A percentile compares a stretch with the other conserved stretches of the same genome.
Conservation (phyloP, 2,329 filamentous ascomycete species). For the Penicillium sp. region DNA sequence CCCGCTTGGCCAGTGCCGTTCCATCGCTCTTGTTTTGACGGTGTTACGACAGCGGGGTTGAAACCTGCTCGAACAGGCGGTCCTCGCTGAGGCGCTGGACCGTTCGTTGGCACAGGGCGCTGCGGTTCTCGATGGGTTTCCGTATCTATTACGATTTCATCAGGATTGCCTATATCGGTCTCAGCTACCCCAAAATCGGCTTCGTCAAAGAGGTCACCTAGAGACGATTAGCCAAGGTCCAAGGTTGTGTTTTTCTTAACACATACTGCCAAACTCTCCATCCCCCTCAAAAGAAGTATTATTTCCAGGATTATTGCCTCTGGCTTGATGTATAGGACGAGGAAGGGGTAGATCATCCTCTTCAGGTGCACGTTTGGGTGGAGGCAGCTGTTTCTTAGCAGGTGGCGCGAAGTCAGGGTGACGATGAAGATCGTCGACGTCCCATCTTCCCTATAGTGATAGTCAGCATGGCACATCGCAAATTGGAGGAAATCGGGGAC, state of each 20-base stretch:
- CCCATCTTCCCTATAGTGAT: constrained; percentile 61
- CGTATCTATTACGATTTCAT: constrained; percentile 65
- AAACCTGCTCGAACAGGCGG: constrained; percentile 20
- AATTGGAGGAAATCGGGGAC: not conserved
- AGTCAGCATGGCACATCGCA: constrained; percentile 15
- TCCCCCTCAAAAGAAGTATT: constrained; percentile 38
- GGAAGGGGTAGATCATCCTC: constrained; percentile 52
- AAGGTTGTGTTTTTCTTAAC: not conserved
- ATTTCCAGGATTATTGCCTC: constrained; percentile 34
- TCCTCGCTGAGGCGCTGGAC: constrained; percentile 22
- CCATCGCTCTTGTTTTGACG: constrained; percentile 42
- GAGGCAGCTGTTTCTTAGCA: constrained; percentile 56
- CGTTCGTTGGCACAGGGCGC: constrained; percentile 28
- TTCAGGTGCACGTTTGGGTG: constrained; percentile 42
- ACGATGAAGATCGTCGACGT: constrained; percentile 75
- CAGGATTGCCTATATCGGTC: constrained; percentile 67
- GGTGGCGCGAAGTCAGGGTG: constrained; percentile 68
- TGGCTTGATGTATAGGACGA: constrained; percentile 22
- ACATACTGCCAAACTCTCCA: constrained; percentile 47
- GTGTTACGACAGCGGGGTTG: constrained; percentile 34
- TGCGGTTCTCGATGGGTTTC: constrained; percentile 28
- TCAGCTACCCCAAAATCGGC: constrained; percentile 66
- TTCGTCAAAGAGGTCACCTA: constrained; percentile 68
- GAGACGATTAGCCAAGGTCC: constrained; percentile 18
- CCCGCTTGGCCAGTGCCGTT: constrained; percentile 24